Base-by-base conservation (phyloP, 108 stramenopile genomes). In the Nitzschia inconspicua region DNA sequence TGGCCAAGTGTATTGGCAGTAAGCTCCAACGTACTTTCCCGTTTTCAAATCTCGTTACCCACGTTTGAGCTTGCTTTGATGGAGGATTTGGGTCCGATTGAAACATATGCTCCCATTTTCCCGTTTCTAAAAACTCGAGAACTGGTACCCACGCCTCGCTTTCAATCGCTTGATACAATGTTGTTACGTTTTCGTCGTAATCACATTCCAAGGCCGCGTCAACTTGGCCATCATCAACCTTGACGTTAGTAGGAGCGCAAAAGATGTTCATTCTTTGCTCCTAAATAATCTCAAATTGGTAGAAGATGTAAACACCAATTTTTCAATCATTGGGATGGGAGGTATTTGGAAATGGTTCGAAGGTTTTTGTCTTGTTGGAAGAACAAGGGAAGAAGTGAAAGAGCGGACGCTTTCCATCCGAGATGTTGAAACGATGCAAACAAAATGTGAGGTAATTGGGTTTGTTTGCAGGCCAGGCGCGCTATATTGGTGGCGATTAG, bases 41-140 rank as follows among this genome's bases (percentile, higher is more conserved):
- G 3, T 70, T 55, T 19, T 77, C 68, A 63, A 55, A 84, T 19
- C 86, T 77, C 0, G 77, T 75, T n/a, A 92, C 86, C 90, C 90
- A 92, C 7, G 86, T 92, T 8, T 73, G 58, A 3, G 77, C 80
- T 64, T 92, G 84, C 8, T 73, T 49, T 34, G 24, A 47, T 1
- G 76, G 71, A 23, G 72, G 16, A 8, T 56, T 35, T 0, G 48
- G 37, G 44, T 74, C 69, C 26, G 47, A 32, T 27, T 10, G 10
- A 29, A 67, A 58, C 69, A 57, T 31, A 31, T 25, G 52, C 26
- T 43, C 54, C 83, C 73, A 73, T 48, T 55, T 35, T 1, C 66
- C 73, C n/a, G 68, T 53, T 29, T 65, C 48, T 31, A 80, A 64
- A 41, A 75, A 80, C 3, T 63, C 44, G 23, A 58, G 31, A 3